These are phyloP conservation scores for Pistacia vera DNA, from an alignment of 345 rosid genomes.

Conservation along the genomic window DNA sequence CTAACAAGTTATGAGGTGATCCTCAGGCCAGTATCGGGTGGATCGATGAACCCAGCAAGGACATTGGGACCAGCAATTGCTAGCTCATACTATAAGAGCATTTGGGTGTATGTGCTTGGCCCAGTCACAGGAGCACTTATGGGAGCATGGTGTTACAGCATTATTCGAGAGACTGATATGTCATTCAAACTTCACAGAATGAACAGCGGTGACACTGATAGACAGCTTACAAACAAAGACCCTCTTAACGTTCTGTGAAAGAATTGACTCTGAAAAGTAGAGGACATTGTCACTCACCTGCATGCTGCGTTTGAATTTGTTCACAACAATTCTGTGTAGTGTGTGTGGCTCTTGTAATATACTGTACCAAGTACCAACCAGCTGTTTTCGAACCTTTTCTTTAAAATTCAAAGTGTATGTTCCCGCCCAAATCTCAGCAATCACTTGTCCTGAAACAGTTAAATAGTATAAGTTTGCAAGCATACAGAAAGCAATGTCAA, in stretches of 20 bases:
- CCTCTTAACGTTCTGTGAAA: slow-evolving; percentile 18
- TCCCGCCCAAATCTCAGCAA: no score
- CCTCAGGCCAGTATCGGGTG: slow-evolving; percentile 53
- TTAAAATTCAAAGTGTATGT: no score
- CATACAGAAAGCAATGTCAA: no score
- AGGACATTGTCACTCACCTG: background rate
- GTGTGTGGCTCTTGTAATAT: no score
- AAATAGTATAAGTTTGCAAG: no score
- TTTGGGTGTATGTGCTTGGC: slow-evolving; percentile 57
- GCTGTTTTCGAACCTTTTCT: no score
- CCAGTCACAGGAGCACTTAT: slow-evolving; percentile 45
- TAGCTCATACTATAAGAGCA: slow-evolving; percentile 42
- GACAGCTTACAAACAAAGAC: slow-evolving; percentile 13
- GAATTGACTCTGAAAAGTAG: background rate
- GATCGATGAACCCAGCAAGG: slow-evolving; percentile 69
- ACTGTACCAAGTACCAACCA: no score
- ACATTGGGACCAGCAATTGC: slow-evolving; percentile 55
- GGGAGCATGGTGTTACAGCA: slow-evolving; percentile 43
- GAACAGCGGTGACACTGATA: slow-evolving; percentile 21
- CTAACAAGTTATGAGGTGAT: slow-evolving; percentile 22
- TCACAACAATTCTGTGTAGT: no score
- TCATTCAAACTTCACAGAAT: slow-evolving; percentile 27
- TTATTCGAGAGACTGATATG: slow-evolving; percentile 33
- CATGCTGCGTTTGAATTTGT: background rate
- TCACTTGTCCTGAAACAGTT: no score